Evolutionary conservation across 352 stramenopile species (phyloP), one percentile per base, ranked within the genome.

Genomic region (Globisporangium rhizosaccharum): DNA sequence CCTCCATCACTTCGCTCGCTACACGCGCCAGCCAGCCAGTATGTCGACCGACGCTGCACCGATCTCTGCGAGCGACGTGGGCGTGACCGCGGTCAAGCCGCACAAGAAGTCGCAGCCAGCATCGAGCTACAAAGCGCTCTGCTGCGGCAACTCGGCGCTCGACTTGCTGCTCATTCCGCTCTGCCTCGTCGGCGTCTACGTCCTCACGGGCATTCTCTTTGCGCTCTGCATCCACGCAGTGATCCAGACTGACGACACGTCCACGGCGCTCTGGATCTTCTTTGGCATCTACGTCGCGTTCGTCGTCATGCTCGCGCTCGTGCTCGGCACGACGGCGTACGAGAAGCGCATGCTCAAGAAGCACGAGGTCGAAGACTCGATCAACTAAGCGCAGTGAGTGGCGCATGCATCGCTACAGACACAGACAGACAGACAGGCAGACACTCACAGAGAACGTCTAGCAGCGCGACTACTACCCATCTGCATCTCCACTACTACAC

Each of bases 211-310:
- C 52, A 72, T 76, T 20, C 72, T 90, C 56, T 92, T 90, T 49
- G 82, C 73, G 53, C 77, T 89, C 20, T 89, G 78, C 70, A 83
- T 72, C 45, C 76, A 75, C 55, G 74, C 80, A 12, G 78, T 90
- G 54, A 63, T 90, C n/a, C 78, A 89, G 64, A 90, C 80, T 48
- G 76, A 89, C 50, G 76, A 92, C 63, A 87, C 80, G 37, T 74
- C 76, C 53, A 83, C 82, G n/a, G 76, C 80, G 61, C 71, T 92
- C n/a, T 92, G 82, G 82, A 71, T 75, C 47, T 90, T 92, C 69
- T 92, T 90, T 58, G 79, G 72, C 33, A 67, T 89, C 62, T 92
- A 85, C 61, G 73, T 79, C 18, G 64, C 66, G 51, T 90, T 87
- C 66, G 37, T 90, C 51, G 59, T 61, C 57, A 73, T 90, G 68